Percentiles rank a stretch among this genome's conserved stretches.
phyloP scores from a whole-genome alignment of 1,139 yeast genomes.

The Candida anutae region DNA sequence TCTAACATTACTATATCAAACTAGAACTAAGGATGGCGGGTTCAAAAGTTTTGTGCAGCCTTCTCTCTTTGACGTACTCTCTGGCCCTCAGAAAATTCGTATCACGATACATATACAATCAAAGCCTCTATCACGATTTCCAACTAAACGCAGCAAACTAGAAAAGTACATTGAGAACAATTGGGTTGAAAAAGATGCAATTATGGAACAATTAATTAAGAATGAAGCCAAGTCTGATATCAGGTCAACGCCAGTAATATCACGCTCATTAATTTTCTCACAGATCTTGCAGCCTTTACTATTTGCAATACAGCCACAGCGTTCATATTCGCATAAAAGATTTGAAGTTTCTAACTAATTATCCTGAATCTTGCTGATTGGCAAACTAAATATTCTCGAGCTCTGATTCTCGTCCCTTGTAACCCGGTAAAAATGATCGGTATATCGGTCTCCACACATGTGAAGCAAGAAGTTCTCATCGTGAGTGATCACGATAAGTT shows the following conservation, averaged over 20 bases:
- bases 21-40: conserved; percentile 3
- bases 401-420: conserved; percentile 74
- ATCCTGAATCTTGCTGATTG: conserved; percentile 33
- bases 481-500: conserved; percentile 89
- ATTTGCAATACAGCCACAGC: too few species aligned
- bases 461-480: conserved; percentile 84
- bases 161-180: conserved; percentile 66
- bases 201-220: not conserved
- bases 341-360: conserved; percentile 4
- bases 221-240: too few species aligned
- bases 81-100: conserved; percentile 31
- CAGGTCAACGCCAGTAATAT: not conserved
- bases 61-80: conserved; percentile 47
- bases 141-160: conserved; percentile 41
- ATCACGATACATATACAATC: conserved; percentile 45
- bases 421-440: conserved; percentile 84
- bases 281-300: not conserved
- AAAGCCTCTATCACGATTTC: conserved; percentile 40
- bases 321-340: too few species aligned
- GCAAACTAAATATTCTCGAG: conserved; percentile 54
- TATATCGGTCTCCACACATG: conserved; percentile 77
- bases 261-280: not conserved
- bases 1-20: conserved; percentile 41
- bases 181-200: conserved; percentile 64
- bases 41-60: conserved; percentile 28